Base-by-base conservation (phyloP, 352 stramenopile genomes). In the Pythium grandisporangium region DNA sequence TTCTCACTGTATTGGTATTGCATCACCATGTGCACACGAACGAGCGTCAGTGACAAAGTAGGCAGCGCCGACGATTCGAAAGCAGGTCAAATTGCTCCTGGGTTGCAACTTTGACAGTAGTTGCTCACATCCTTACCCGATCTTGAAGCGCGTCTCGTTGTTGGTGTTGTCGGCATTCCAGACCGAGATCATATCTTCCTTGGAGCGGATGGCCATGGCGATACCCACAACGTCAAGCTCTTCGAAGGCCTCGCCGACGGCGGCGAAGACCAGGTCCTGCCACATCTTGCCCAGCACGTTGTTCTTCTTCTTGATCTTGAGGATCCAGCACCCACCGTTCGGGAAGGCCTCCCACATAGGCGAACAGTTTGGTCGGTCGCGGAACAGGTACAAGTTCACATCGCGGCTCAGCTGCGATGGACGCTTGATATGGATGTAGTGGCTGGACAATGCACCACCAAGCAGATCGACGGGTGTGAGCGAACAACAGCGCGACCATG, bases 261-360 rank as follows among this genome's bases (percentile, higher is more conserved):
- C 85, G 17, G 86, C 86, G 54, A 97, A 92, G 29, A 92, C 84
- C 33, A 97, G 69, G 57, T 97, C 88, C 61, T 96, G 87, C 88
- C 88, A 97, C 81, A 97, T 95, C 63, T 97, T 97, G 37, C 88
- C 84, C 10, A 97, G 68, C 45, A 97, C 85, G 43, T 93, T 93
- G 53, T 77, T 77, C 63, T 93, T 94, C 70, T 96, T 96, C 63
- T 96, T 95, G 60, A 97, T 95, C 66, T 95, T 95, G 51, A 97
- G 69, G 61, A 97, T 97, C 88, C 88, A 97, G 72, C 88, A 96
- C 37, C 88, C 88, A 42, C 88, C 88, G 54, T 96, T 83, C 14
- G 88, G 88, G 66, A 95, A 96, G 13, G 75, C 79, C 58, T 96
- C 83, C 83, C 84, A 96, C 81, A 95, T 95, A 3, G 83, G 84